Base-by-base conservation (phyloP, 163 green algal species). In the Scenedesmus sp. region DNA sequence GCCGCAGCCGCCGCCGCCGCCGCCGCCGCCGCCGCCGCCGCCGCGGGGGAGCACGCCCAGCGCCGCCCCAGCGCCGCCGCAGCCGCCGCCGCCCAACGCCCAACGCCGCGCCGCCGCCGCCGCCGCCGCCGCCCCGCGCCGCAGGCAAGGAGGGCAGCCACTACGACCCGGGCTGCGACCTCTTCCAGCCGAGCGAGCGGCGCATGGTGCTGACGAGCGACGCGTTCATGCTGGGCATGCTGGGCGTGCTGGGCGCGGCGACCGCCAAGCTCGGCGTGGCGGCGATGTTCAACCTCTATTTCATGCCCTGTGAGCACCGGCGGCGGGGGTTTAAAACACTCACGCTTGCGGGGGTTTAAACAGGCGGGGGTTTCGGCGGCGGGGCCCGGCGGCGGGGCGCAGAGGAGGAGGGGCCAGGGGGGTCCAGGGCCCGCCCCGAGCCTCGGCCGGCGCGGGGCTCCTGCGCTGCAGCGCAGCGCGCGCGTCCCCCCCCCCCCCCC, bases 1-100 rank as follows among this genome's bases (percentile, higher is more conserved):
- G n/a, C n/a, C 94, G 94, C 63, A 95, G 87, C 39, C 95, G 98
- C 87, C 98, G 93, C 62, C 94, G 98, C 85, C 95, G 95, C 20
- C 77, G 89, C 44, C 94, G 76, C 62, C 85, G 95, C 70, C 89
- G 98, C 24, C 98, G 97, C 77, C 83, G 67, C 28, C 50, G 70
- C 9, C 31, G 36, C 10, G 90, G 97, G 79, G 70, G 18, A 54
- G 45, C 18, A 17, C 18, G 45, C 45, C 15, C 10, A 45, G 57
- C 26, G 42, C 57, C 18, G 50, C 50, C 7, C 15, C 24, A 63
- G 54, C 54, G 13, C 24, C 20, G 24, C 34, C 3, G 14, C 26
- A 36, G 7, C 26, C n/a, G 54, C 54, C 33, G 18, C 7, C 4
- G 22, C 10, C 20, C 44, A 13, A 22, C 3, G 14, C 24, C 28